Conservation (phyloP, 805 yeast genomes). For the Priceomyces haplophilus region DNA sequence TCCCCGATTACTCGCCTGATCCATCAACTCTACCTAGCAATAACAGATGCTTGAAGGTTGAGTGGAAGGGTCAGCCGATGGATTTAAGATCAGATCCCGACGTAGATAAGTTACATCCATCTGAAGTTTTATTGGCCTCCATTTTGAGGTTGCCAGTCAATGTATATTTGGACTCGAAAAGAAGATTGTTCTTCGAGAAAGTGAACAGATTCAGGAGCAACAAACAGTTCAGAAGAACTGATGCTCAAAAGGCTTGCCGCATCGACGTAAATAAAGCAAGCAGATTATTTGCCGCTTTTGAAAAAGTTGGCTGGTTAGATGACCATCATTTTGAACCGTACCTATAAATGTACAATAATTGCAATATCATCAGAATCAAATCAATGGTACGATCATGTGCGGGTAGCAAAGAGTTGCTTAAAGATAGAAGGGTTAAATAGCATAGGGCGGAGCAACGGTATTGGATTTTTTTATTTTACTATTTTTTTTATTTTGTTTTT, state of each 20-base stretch:
- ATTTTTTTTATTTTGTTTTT: constrained; percentile 1
- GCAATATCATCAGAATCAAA: background rate
- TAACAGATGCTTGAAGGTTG: constrained; percentile 74
- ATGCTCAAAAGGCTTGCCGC: constrained; percentile 96
- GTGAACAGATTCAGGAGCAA: constrained; percentile 68
- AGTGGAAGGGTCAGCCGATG: constrained; percentile 99
- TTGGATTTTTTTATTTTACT: background rate
- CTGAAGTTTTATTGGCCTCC: constrained; percentile 82
- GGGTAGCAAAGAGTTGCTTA: constrained; percentile 1
- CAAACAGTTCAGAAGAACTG: constrained; percentile 89
- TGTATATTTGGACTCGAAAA: constrained; percentile 63
- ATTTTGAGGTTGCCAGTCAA: constrained; percentile 86
- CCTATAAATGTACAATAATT: constrained; percentile 6
- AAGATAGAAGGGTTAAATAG: background rate
- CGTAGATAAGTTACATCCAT: constrained; percentile 75
- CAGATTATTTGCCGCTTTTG: constrained; percentile 84
- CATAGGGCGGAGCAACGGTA: constrained; percentile 1
- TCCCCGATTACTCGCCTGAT: constrained; percentile 85
- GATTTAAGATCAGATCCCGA: constrained; percentile 79
- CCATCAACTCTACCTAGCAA: constrained; percentile 63
- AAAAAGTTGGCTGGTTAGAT: constrained; percentile 87
- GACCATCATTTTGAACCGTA: constrained; percentile 60
- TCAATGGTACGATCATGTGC: background rate
- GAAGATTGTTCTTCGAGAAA: constrained; percentile 85
- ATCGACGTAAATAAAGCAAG: constrained; percentile 97